These are phyloP conservation scores for Posidonia oceanica DNA, from an alignment of 116 monocot genomes.

Conservation along the genomic window DNA sequence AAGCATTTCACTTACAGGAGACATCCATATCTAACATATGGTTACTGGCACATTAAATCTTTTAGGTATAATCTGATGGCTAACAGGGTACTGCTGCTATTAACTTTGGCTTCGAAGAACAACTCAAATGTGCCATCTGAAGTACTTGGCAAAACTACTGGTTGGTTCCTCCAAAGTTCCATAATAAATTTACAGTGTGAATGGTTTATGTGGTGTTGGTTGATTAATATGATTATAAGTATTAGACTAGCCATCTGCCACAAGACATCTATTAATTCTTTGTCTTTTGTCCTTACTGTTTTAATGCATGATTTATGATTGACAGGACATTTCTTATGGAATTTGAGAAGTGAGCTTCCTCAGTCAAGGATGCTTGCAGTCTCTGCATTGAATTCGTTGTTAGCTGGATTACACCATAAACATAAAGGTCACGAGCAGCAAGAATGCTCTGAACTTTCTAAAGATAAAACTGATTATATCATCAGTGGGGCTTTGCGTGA, in stretches of 20 bases:
- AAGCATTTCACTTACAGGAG: neutral
- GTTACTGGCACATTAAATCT: slow-evolving; percentile 1
- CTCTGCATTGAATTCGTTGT: slow-evolving; percentile 79
- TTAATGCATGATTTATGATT: slow-evolving; percentile 6
- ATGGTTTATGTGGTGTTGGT: neutral
- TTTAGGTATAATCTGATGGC: slow-evolving; percentile 96
- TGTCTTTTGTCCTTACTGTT: neutral
- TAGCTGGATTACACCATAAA: slow-evolving; percentile 56
- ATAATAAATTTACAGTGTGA: neutral
- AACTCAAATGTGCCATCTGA: slow-evolving; percentile 45
- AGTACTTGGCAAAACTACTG: slow-evolving; percentile 46
- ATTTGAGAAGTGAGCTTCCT: slow-evolving; percentile 85
- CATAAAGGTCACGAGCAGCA: slow-evolving; percentile 14
- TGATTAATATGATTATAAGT: neutral
- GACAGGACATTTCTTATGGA: slow-evolving; percentile 79
- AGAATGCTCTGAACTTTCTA: slow-evolving; percentile 12
- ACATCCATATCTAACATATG: neutral
- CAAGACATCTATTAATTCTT: neutral
- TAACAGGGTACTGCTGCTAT: slow-evolving; percentile 73
- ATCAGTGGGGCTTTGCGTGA: slow-evolving; percentile 30
- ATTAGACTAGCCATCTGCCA: neutral
- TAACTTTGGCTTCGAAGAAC: slow-evolving; percentile 63
- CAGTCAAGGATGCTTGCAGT: slow-evolving; percentile 95
- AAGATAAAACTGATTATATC: slow-evolving; percentile 16
- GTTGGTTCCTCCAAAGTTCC: slow-evolving; percentile 23